phyloP scores from a whole-genome alignment of 2,329 filamentous ascomycete species.

The Diaporthe amygdali region DNA sequence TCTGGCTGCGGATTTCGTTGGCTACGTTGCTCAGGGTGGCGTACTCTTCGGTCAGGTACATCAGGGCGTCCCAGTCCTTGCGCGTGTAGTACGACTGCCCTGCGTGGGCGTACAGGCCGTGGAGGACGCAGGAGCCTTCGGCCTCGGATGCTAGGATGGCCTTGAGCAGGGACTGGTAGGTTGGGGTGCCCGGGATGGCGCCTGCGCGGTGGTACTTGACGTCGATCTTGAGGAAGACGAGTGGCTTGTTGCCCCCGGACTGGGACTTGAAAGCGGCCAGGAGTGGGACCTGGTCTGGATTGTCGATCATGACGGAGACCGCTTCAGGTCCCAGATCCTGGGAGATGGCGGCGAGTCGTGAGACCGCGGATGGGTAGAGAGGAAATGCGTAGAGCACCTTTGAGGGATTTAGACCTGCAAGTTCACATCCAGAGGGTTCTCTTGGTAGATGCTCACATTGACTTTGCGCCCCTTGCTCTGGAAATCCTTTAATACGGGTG shows the following conservation, averaged over 20 bases:
- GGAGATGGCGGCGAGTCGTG: slow-evolving; percentile 64
- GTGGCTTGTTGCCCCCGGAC: slow-evolving; percentile 51
- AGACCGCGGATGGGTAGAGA: slow-evolving; percentile 63
- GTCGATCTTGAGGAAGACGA: slow-evolving; percentile 76
- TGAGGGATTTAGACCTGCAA: not conserved
- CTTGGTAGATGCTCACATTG: slow-evolving; percentile 54
- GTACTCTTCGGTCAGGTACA: slow-evolving; percentile 65
- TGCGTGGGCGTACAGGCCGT: slow-evolving; percentile 58
- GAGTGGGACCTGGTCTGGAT: slow-evolving; percentile 62
- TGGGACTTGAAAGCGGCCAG: slow-evolving; percentile 49
- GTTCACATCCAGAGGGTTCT: not conserved
- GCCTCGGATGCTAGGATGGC: slow-evolving; percentile 65
- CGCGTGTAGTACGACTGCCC: slow-evolving; percentile 66
- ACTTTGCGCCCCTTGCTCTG: slow-evolving; percentile 56
- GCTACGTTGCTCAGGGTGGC: slow-evolving; percentile 55
- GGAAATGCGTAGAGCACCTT: slow-evolving; percentile 77
- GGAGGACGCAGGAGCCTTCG: slow-evolving; percentile 36
- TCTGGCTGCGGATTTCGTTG: slow-evolving; percentile 38
- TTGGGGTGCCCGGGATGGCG: slow-evolving; percentile 48
- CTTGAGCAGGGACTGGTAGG: slow-evolving; percentile 63
- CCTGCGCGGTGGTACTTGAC: slow-evolving; percentile 76
- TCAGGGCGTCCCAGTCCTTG: slow-evolving; percentile 59
- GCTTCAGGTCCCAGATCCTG: slow-evolving; percentile 58
- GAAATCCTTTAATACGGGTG: slow-evolving; percentile 65
- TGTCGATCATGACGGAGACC: slow-evolving; percentile 73